phyloP scores from a whole-genome alignment of 495 filamentous ascomycete genomes.

The Letharia columbiana region DNA sequence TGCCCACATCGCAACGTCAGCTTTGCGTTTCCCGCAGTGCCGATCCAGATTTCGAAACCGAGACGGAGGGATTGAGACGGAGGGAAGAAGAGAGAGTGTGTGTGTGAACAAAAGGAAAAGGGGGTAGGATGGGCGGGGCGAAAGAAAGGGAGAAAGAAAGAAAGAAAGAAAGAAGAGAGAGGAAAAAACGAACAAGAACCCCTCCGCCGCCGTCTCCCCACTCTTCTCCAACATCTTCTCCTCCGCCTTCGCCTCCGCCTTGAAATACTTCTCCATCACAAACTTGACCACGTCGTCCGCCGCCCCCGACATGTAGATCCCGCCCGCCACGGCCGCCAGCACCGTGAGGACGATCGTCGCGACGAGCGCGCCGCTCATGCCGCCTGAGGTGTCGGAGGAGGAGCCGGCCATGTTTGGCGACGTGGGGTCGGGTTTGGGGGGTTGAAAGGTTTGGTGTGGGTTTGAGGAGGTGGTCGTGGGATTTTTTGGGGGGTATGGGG shows the following conservation, averaged over 20 bases:
- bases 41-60: no score
- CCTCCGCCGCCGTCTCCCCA: constrained; percentile 16
- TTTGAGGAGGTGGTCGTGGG: no score
- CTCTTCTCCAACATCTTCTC: constrained; percentile 14
- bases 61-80: not conserved
- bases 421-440: not conserved
- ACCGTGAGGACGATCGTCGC: not conserved
- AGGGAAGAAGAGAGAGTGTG: not conserved
- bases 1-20: not conserved
- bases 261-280: constrained; percentile 19
- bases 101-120: no score
- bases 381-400: not conserved
- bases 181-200: constrained; percentile 13
- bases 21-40: no score
- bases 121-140: not conserved
- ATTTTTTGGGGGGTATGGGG: not conserved
- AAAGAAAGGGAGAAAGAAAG: not conserved
- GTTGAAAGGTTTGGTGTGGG: not conserved
- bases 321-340: not conserved
- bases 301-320: constrained; percentile 15
- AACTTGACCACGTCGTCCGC: constrained; percentile 15
- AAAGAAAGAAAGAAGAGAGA: no score
- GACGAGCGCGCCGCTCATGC: constrained; percentile 5
- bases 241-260: constrained; percentile 23
- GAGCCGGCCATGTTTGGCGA: constrained; percentile 4